phyloP scores from a whole-genome alignment of 345 rosid species.

The Xanthoceras sorbifolium region DNA sequence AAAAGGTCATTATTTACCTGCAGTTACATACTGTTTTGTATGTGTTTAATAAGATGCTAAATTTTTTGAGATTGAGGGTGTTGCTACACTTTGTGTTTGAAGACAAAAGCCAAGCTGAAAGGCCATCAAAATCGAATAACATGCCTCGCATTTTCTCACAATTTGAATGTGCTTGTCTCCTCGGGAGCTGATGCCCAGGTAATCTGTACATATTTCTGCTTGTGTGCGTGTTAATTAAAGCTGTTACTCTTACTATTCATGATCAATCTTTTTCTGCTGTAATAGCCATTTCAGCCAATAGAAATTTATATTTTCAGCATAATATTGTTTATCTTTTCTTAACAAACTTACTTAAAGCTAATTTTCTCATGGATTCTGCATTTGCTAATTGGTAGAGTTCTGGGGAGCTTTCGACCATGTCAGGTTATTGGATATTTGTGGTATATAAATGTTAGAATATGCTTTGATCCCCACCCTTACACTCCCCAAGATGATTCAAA shows the following conservation, averaged over 20 bases:
- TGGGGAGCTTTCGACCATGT: background rate
- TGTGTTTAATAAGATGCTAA: background rate
- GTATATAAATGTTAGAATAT: background rate
- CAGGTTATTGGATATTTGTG: background rate
- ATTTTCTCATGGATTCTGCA: background rate
- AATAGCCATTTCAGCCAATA: slow-evolving; percentile 7
- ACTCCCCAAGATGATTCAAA: background rate
- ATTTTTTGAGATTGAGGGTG: background rate
- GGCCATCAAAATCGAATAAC: slow-evolving; percentile 20
- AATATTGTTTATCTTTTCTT: background rate
- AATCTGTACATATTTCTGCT: background rate
- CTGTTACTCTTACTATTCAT: background rate
- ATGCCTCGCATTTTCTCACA: slow-evolving; percentile 21
- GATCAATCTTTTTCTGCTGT: background rate
- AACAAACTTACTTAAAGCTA: background rate
- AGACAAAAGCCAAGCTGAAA: slow-evolving; percentile 21
- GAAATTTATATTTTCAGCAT: background rate
- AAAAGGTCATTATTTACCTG: slow-evolving; percentile 33
- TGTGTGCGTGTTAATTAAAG: background rate
- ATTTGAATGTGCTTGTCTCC: slow-evolving; percentile 19
- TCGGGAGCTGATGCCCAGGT: slow-evolving; percentile 25
- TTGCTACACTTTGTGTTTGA: slow-evolving; percentile 3
- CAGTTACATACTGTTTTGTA: background rate
- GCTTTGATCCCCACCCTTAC: background rate
- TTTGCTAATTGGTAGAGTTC: background rate